Conservation (phyloP, 2,329 filamentous ascomycete genomes). For the Fusarium tjaetaba region DNA sequence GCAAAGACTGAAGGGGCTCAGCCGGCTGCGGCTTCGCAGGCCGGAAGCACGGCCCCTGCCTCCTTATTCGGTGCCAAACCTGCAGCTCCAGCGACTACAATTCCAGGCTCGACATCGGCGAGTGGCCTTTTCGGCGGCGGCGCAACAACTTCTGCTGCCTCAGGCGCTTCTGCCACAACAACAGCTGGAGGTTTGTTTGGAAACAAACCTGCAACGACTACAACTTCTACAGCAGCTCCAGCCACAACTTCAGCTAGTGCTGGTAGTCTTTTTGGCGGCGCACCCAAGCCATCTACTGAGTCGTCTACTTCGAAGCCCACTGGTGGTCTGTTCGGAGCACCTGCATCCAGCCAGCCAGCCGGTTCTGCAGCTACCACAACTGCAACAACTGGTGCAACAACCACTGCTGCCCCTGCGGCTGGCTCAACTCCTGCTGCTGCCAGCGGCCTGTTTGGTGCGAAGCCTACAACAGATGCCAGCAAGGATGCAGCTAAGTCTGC, state of each 20-base stretch:
- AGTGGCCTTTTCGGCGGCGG: constrained; percentile 49
- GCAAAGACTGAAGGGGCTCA: constrained; percentile 40
- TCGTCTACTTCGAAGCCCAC: constrained; percentile 38
- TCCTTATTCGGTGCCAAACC: constrained; percentile 56
- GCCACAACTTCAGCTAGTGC: constrained; percentile 39
- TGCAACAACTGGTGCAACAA: constrained; percentile 32
- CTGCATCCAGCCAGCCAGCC: constrained; percentile 33
- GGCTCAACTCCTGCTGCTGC: constrained; percentile 46
- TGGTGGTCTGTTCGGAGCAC: constrained; percentile 41
- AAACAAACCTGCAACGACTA: constrained; percentile 43
- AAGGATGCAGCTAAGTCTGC: constrained; percentile 46
- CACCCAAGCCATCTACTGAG: constrained; percentile 37
- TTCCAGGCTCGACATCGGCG: constrained; percentile 49
- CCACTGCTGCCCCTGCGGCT: constrained; percentile 42
- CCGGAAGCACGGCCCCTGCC: constrained; percentile 34
- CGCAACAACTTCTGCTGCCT: constrained; percentile 43
- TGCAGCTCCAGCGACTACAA: constrained; percentile 47
- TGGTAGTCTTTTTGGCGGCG: constrained; percentile 39
- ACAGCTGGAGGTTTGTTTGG: constrained; percentile 48
- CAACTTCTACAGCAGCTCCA: constrained; percentile 45
- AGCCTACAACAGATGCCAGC: constrained; percentile 45
- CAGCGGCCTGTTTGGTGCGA: constrained; percentile 48
- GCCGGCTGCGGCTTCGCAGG: constrained; percentile 28
- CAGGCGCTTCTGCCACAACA: constrained; percentile 44
- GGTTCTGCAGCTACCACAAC: constrained; percentile 42